Percentiles rank a stretch among this genome's conserved stretches.
phyloP scores from a whole-genome alignment of 805 yeast genomes.

The Ogataea corticis region DNA sequence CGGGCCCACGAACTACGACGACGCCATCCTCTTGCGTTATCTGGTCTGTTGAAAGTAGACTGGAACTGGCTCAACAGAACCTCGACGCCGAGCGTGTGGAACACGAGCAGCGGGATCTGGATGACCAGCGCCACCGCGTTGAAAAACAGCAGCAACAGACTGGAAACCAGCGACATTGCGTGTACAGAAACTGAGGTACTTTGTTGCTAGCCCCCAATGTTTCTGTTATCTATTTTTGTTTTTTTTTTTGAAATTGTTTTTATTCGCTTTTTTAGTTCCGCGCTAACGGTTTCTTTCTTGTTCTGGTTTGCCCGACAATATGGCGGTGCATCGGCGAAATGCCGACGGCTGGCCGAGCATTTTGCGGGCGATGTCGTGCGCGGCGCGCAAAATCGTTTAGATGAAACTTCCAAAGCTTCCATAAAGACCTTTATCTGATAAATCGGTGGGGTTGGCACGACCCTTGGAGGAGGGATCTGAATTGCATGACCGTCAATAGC shows the following conservation, averaged over 20 bases:
- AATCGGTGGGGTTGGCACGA: too few species aligned
- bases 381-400: neutral
- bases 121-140: conserved; percentile 15
- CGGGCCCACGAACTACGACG: too few species aligned
- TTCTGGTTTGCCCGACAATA: neutral
- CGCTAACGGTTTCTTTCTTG: neutral
- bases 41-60: conserved; percentile 21
- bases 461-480: too few species aligned
- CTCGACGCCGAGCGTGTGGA: conserved; percentile 25
- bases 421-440: neutral
- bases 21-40: conserved; percentile 15
- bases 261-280: neutral
- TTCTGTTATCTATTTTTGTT: neutral
- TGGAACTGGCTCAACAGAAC: conserved; percentile 16
- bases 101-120: conserved; percentile 25
- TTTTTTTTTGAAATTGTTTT: neutral
- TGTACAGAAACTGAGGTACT: neutral
- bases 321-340: neutral
- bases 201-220: neutral
- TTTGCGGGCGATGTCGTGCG: neutral
- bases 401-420: neutral
- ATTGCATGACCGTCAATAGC: neutral
- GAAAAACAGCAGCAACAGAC: conserved; percentile 2
- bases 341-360: neutral
- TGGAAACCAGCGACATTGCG: neutral